Evolutionary conservation across 176 grass and related monocot genomes (phyloP), one percentile per base, ranked within the genome.

Genomic region (Eleusine coracana): DNA sequence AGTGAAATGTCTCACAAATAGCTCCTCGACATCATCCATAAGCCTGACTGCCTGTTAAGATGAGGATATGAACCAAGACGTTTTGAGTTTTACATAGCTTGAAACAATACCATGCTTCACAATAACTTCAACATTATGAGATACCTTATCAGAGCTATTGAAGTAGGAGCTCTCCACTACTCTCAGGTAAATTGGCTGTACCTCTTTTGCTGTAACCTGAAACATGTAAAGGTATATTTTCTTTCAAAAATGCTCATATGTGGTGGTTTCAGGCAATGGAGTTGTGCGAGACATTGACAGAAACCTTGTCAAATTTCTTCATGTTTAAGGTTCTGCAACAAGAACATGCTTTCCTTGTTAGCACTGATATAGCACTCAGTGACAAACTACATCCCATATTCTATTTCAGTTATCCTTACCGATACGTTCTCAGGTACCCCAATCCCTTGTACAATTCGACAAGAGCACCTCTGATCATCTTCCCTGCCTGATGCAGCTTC

Each of bases 291-390:
- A 64, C 58, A 48, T 68, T 88, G 74, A 29, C 41, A 31, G 59
- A 55, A 59, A 90, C 88, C 93, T 99, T 99, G 80, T 96, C 96
- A 85, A 99, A 93, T 84, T 99, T 99, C 85, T 99, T 99, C 70
- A 94, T 92, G 87, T 99, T 99, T 83, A 96, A 86, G 70, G 80
- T 94, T 84, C 96, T 99, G 86, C 77, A 87, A 87, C 29, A 72
- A 89, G 23, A 29, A 66, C 23, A 63, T 58, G 49, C 29, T 60
- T 10, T 37, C 69, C 63, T 74, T 74, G 74, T 86, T 34, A 70
- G 68, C 68, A 79, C 61, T 31, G 40, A 51, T 31, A 40, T 37
- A 73, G 31, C 18, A 23, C 41, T 36, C 34, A 78, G 77, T 34
- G 40, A 63, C 18, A 18, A 78, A 68, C 38, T 60, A 82, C 41